Conservation (phyloP, 768 basidiomycete genomes). For the Collybia sp. region DNA sequence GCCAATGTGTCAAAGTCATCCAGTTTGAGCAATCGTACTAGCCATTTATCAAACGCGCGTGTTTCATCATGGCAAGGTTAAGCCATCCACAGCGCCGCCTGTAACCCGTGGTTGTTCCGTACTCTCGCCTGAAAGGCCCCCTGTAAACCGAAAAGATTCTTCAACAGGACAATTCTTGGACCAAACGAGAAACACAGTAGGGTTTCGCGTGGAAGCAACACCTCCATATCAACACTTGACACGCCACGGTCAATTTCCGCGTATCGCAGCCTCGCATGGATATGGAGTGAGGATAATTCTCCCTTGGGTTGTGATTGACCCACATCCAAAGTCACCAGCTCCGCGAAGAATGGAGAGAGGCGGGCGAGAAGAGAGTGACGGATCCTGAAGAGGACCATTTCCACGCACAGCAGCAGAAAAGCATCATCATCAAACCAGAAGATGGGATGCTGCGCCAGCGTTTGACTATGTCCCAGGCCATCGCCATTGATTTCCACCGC, state of each 20-base stretch:
- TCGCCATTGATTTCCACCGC: too few relatives aligned
- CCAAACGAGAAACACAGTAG: too few relatives aligned
- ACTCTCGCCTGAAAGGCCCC: too few relatives aligned
- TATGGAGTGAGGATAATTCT: background rate
- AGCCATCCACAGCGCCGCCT: constrained; percentile 99
- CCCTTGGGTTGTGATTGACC: constrained; percentile 1
- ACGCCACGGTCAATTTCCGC: constrained; percentile 33
- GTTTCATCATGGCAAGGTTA: constrained; percentile 90
- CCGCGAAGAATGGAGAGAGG: constrained; percentile 38
- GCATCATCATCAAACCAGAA: constrained; percentile 74
- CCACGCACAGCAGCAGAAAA: constrained; percentile 44
- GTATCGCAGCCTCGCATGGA: background rate
- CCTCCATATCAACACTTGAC: constrained; percentile 43
- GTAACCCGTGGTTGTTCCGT: too few relatives aligned
- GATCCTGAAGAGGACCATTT: constrained; percentile 47
- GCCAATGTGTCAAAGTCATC: constrained; percentile 82
- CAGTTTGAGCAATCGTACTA: constrained; percentile 97
- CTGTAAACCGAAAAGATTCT: too few relatives aligned
- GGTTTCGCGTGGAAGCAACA: too few relatives aligned
- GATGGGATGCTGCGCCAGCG: constrained; percentile 29
- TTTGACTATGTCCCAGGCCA: too few relatives aligned
- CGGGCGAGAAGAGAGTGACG: constrained; percentile 48
- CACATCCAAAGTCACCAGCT: constrained; percentile 2
- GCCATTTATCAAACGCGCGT: constrained; percentile 92
- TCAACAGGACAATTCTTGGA: too few relatives aligned